Base-by-base conservation (phyloP, 1,139 yeast species). In the Candida dubliniensis region DNA sequence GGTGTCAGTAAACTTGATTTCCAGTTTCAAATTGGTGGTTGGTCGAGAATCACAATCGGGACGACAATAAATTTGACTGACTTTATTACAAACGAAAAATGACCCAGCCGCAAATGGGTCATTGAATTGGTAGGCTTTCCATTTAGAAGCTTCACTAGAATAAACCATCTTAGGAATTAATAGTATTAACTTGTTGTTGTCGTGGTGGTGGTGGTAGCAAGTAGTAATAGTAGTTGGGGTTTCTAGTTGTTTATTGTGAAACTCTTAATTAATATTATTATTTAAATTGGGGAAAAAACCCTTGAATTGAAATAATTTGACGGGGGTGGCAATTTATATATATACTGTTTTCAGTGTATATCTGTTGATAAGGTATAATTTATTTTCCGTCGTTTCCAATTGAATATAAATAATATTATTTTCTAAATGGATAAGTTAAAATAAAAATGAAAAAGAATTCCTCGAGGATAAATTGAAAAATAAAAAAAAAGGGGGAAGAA, bases 101-200 rank as follows among this genome's bases (percentile, higher is more conserved):
- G 78, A 64, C 25, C 77, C 78, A 1, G 83, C 76, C 9, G 87
- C 84, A 55, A 80, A 81, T 1, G 88, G 88, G 57, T 82, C 88
- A 48, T 77, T 71, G 57, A 80, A 80, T 56, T 81, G 84, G 59
- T 79, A 82, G 1, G 87, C 87, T 47, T 76, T 79, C 85, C 85
- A 80, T 54, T 73, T 80, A 38, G 78, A 64, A 26, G 67, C 60
- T 35, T 77, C 81, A 5, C 76, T 60, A 2, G 68, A 55, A 57
- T 79, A 80, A 9, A 65, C 64, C 77, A 74, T 75, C 24, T 14
- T 14, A 8, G 11, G 12, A 15, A 12, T 8, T 29, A 8, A 15
- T 29, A 10, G 35, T 32, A 32, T 32, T 18, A 18, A 18, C 5
- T 18, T 18, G 23, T 18, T 18, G 23, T 27, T 8, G 24, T 24